phyloP scores from a whole-genome alignment of 257 asterid genomes.

The Nicotiana undulata region DNA sequence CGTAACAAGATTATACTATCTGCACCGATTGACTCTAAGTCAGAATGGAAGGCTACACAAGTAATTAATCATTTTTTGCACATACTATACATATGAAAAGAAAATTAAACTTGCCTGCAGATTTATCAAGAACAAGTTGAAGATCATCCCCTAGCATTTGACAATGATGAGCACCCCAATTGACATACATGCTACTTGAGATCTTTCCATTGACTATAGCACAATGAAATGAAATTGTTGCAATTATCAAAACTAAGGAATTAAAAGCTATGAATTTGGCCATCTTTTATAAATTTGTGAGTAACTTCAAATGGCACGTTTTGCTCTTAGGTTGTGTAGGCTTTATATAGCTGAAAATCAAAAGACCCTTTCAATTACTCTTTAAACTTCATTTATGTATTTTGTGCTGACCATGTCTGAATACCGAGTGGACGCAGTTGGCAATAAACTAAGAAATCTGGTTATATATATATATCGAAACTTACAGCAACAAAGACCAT shows the following conservation, averaged over 20 bases:
- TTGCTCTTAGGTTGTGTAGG: neutral
- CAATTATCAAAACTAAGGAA: slow-evolving; percentile 2
- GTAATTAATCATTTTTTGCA: too few species aligned
- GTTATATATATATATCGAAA: neutral
- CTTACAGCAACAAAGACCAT: neutral
- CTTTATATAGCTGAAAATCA: neutral
- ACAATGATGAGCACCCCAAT: slow-evolving; percentile 3
- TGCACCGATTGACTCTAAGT: neutral
- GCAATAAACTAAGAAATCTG: neutral
- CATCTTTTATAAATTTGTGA: neutral
- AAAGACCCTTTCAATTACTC: neutral
- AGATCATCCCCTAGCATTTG: neutral
- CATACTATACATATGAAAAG: neutral
- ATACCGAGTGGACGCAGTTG: neutral
- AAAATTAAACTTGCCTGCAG: neutral
- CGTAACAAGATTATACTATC: neutral
- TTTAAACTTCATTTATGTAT: neutral
- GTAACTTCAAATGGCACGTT: neutral
- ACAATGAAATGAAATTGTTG: neutral
- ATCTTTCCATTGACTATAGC: neutral
- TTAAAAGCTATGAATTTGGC: neutral
- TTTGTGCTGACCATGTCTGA: slow-evolving; percentile 2
- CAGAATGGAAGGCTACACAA: too few species aligned
- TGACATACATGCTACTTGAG: slow-evolving; percentile 7
- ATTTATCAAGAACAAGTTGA: slow-evolving; percentile 6